These are phyloP conservation scores for Gloeostereum incarnatum DNA, from an alignment of 768 basidiomycete genomes.

Conservation along the genomic window DNA sequence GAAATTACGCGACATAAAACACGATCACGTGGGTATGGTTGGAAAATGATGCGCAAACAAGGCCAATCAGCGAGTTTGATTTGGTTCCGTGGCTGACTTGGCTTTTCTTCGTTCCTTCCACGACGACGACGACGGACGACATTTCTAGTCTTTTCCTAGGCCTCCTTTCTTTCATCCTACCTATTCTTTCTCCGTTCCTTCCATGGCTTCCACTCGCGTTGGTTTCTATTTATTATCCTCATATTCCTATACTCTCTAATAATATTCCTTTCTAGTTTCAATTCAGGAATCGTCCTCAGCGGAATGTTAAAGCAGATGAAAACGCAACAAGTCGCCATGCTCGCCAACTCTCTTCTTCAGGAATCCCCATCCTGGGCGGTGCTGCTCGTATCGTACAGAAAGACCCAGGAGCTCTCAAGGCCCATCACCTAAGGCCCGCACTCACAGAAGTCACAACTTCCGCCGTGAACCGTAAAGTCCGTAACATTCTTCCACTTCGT, in stretches of 20 bases:
- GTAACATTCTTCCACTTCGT: constrained; percentile 12
- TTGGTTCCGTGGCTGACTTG: no score
- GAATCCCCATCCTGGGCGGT: constrained; percentile 29
- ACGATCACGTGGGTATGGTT: no score
- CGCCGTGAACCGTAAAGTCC: constrained; percentile 70
- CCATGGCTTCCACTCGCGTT: constrained; percentile 14
- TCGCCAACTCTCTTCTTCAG: constrained; percentile 57
- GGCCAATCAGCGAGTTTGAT: no score
- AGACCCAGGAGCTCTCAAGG: constrained; percentile 42
- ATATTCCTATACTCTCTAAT: constrained; percentile 37
- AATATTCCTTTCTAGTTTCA: constrained; percentile 7
- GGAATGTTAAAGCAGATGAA: constrained; percentile 71
- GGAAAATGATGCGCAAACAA: no score
- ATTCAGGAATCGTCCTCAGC: constrained; percentile 38
- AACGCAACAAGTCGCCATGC: constrained; percentile 63
- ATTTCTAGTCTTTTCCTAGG: no score
- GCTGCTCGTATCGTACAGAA: constrained; percentile 43
- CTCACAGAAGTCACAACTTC: constrained; percentile 76
- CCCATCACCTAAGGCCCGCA: constrained; percentile 50
- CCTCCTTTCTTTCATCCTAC: constrained; percentile 15
- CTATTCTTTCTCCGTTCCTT: constrained; percentile 23
- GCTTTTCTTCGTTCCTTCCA: no score
- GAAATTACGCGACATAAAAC: no score
- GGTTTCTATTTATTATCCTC: constrained; percentile 55
- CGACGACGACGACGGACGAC: no score